A percentile compares a stretch with the other conserved stretches of the same genome.
Evolutionary conservation across 2,329 filamentous ascomycete genomes (phyloP).

Genomic region (Exutisphaerella laricina): DNA sequence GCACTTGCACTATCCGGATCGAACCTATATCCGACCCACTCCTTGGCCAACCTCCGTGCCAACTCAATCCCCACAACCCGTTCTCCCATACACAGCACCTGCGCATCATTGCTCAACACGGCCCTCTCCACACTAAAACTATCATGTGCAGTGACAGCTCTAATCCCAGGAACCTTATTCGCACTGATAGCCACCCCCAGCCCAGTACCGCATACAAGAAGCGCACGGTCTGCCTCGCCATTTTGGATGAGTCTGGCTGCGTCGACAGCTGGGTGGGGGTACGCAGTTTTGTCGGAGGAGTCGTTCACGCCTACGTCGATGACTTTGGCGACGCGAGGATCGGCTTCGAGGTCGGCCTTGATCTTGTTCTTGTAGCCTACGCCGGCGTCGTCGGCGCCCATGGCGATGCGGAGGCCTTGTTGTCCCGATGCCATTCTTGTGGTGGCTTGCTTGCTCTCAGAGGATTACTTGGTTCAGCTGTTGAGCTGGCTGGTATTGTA

Average conservation of each 20-base stretch:
- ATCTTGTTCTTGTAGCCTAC: conserved; percentile 73
- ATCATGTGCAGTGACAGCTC: conserved; percentile 86
- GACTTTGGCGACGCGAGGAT: conserved; percentile 61
- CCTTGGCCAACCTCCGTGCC: conserved; percentile 67
- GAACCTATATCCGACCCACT: conserved; percentile 82
- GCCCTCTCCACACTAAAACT: conserved; percentile 76
- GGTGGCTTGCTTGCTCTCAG: conserved; percentile 23
- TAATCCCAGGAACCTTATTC: conserved; percentile 78
- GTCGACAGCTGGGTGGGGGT: conserved; percentile 70
- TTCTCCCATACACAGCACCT: conserved; percentile 83
- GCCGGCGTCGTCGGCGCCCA: conserved; percentile 67
- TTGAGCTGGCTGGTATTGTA: conserved; percentile 32
- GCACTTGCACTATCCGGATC: conserved; percentile 61
- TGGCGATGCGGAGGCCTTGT: conserved; percentile 47
- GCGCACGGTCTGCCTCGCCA: conserved; percentile 67
- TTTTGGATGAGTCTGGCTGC: conserved; percentile 60
- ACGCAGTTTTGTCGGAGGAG: conserved; percentile 68
- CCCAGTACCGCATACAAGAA: conserved; percentile 80
- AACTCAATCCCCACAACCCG: conserved; percentile 76
- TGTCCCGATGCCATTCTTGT: neutral
- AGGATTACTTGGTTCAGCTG: conserved; percentile 6
- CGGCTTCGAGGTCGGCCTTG: conserved; percentile 63
- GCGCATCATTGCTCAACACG: conserved; percentile 77
- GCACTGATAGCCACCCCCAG: conserved; percentile 83
- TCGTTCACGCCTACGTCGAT: conserved; percentile 68